Evolutionary conservation across 2,329 filamentous ascomycete species (phyloP), one percentile per base, ranked within the genome.

Genomic region (Phaeophleospora eucalypticola): DNA sequence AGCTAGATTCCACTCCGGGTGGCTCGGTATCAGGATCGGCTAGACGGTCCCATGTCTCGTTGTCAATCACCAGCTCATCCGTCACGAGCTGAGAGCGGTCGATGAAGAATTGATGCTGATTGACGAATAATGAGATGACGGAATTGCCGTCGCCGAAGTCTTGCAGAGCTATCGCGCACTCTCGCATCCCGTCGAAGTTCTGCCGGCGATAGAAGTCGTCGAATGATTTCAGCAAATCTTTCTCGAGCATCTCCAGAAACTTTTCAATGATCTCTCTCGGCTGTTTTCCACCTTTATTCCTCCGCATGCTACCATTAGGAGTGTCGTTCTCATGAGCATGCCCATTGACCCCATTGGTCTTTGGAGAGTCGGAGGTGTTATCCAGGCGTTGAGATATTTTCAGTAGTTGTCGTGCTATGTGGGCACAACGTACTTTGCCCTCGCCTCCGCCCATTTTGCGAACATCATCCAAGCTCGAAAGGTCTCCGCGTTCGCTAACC

Each of bases 101-200:
- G 63, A 98, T 96, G 71, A 98, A 98, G 77, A 98, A 98, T 63
- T 95, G 89, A 70, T 98, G 94, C 67, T 98, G 93, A 65, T 98
- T 98, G 63, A 98, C 91, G 67, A 97, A 98, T 9, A 91, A 78
- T 12, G 88, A 91, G 68, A 96, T 95, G 49, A 97, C 93, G 65
- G 90, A 97, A 47, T 89, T 83, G 42, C 93, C 93, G 43, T 93
- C 89, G 66, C 91, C 95, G 76, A 98, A 98, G 69, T 97, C 93
- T 65, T 93, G 80, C 52, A 98, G 75, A 35, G 96, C 93, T 61
- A 87, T 87, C 45, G 94, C 88, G 65, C 93, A 98, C 65, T 97
- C 93, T 71, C 88, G 85, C 94, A 98, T 98, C 61, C 94, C 90
- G 57, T 96, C 89, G 63, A 95, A 96, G 69, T 97, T 95, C 61